Evolutionary conservation across 163 green algal genomes (phyloP).

Genomic region (Picocystis sp.): DNA sequence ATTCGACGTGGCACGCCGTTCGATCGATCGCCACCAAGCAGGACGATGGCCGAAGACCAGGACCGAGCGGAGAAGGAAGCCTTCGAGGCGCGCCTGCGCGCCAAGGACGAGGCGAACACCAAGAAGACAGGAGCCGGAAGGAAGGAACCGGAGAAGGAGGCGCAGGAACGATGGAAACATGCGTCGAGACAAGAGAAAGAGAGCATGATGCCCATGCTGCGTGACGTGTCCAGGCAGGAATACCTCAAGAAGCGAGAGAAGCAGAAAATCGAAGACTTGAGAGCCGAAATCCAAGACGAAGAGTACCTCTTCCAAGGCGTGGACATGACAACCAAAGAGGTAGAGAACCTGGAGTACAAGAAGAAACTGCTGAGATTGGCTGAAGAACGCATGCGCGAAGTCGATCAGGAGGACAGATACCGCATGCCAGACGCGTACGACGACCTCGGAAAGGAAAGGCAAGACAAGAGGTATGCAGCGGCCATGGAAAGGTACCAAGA

Average conservation of each 20-base stretch:
- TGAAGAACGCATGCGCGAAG: slow-evolving; percentile 4
- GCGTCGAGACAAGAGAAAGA: slow-evolving; percentile 28
- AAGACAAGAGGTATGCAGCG: slow-evolving; percentile 25
- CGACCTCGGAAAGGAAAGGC: slow-evolving; percentile 13
- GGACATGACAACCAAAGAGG: slow-evolving; percentile 67
- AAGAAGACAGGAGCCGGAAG: slow-evolving; percentile 22
- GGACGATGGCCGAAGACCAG: slow-evolving; percentile 2
- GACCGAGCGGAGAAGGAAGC: slow-evolving; percentile 17
- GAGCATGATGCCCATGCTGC: slow-evolving; percentile 39
- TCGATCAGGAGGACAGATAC: not conserved
- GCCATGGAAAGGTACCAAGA: slow-evolving; percentile 35
- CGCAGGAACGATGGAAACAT: slow-evolving; percentile 2
- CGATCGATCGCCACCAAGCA: no score
- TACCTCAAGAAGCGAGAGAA: slow-evolving; percentile 89
- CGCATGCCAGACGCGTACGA: slow-evolving; percentile 14
- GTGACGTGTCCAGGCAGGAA: slow-evolving; percentile 77
- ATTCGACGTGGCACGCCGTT: no score
- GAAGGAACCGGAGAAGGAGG: slow-evolving; percentile 12
- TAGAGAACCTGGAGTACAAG: slow-evolving; percentile 63
- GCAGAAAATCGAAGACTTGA: slow-evolving; percentile 65
- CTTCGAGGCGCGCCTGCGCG: slow-evolving; percentile 42
- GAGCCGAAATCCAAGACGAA: slow-evolving; percentile 71
- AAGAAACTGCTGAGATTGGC: slow-evolving; percentile 16
- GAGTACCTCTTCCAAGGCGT: slow-evolving; percentile 54
- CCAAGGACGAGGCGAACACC: slow-evolving; percentile 31